A percentile compares a stretch with the other conserved stretches of the same genome.
Evolutionary conservation across 805 yeast species (phyloP).

Genomic region (Maudiozyma barnettii): DNA sequence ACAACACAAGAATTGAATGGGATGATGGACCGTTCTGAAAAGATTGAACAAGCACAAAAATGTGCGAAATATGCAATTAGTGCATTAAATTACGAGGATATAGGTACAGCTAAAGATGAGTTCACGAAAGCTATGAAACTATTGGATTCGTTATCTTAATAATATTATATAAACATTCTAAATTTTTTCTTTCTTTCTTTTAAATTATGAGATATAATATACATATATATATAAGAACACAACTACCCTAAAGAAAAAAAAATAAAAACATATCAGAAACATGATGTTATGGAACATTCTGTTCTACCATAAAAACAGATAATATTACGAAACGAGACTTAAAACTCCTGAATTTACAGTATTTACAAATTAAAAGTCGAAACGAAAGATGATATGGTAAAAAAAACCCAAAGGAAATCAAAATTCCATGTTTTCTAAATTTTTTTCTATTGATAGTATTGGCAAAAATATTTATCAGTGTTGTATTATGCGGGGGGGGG

Average conservation of each 20-base stretch:
- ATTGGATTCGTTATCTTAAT: slow-evolving; percentile 9
- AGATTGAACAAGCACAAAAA: slow-evolving; percentile 52
- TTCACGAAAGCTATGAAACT: slow-evolving; percentile 44
- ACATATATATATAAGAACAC: neutral
- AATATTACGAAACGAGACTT: neutral
- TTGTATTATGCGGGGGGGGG: neutral
- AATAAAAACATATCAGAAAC: neutral
- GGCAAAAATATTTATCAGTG: neutral
- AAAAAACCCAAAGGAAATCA: too few relatives aligned
- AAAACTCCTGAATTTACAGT: too few relatives aligned
- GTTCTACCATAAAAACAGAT: too few relatives aligned
- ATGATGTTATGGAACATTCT: too few relatives aligned
- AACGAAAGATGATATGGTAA: too few relatives aligned
- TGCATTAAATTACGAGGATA: slow-evolving; percentile 70
- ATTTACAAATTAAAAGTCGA: too few relatives aligned
- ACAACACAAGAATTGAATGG: slow-evolving; percentile 32
- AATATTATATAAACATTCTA: neutral
- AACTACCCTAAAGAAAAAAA: neutral
- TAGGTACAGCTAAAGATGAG: slow-evolving; percentile 57
- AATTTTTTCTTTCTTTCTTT: neutral
- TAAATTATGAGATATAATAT: neutral
- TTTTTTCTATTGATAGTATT: neutral
- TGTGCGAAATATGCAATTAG: slow-evolving; percentile 68
- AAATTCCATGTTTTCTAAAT: neutral
- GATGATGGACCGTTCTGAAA: slow-evolving; percentile 46